Base-by-base conservation (phyloP, 768 basidiomycete genomes). In the Melanogaster broomeanus region DNA sequence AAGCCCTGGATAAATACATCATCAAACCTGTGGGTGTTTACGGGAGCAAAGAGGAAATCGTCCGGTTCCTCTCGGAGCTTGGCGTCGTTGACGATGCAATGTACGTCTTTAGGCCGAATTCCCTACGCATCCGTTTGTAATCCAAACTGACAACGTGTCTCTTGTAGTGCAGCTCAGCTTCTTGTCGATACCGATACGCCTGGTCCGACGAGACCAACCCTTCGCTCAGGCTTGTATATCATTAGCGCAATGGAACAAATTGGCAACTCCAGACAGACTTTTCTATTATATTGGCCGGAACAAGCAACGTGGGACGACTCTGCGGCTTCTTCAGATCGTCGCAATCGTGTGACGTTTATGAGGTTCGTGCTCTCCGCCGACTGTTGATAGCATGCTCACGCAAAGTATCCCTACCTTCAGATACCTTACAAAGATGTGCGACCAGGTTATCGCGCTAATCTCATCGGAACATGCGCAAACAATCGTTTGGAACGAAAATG, bases 201-300 rank as follows among this genome's bases (percentile, higher is more conserved):
- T 13, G 45, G 22, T 18, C 25, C 27, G 10, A 27, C 53, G 3
- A 43, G 38, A 13, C 70, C 72, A 10, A 56, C 49, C 15, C 65
- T 82, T 18, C 70, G 76, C 12, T 77, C 81, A 8, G 81, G 81
- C 13, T 56, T 83, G 5, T 83, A 83, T 49, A 53, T 77, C 21
- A 61, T 77, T 25, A 62, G 63, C 27, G 21, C 59, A 4, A 49
- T 50, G 6, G 19, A 30, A 19, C 35, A 35, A 3, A 13, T 43
- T 11, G 52, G 31, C 1, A 55, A 53, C 8, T 15, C 40, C 2
- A 61, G 70, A 22, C 60, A 69, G 21, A 44, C 79, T 6, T 81
- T 79, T 44, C 72, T 82, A 13, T 56, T 85, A 6, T 85, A 81
- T 49, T 86, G 85, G 84, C 83, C 83, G 0, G 81, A 86, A 52